phyloP scores from a whole-genome alignment of 345 rosid genomes.

The Rhodomyrtus tomentosa region DNA sequence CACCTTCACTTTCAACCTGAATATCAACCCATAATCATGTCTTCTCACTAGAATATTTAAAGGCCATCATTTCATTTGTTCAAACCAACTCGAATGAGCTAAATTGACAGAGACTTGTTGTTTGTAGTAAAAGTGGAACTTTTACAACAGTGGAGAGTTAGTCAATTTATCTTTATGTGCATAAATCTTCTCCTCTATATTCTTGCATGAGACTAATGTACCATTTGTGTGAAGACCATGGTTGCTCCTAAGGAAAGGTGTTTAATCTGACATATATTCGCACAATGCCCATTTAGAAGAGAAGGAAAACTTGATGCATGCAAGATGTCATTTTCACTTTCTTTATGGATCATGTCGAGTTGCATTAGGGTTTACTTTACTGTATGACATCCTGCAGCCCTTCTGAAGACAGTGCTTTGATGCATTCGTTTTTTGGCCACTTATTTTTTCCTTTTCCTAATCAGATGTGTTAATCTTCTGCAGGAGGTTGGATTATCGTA shows the following conservation, averaged over 20 bases:
- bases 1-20: neutral
- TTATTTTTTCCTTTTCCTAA: neutral
- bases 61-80: neutral
- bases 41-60: neutral
- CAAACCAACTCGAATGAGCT: neutral
- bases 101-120: neutral
- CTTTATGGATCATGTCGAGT: neutral
- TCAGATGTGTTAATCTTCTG: neutral
- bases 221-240: neutral
- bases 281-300: neutral
- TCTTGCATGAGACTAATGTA: neutral
- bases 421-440: neutral
- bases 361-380: neutral
- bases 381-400: neutral
- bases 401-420: neutral
- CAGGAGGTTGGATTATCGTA: constrained; percentile 53
- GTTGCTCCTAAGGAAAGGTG: neutral
- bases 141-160: neutral
- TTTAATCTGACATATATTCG: neutral
- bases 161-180: neutral
- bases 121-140: neutral
- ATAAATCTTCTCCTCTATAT: neutral
- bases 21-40: neutral
- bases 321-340: neutral
- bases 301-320: neutral